Percentiles rank a stretch among this genome's conserved stretches.
Conservation (phyloP, 768 basidiomycete species). For the Suillus spraguei region DNA sequence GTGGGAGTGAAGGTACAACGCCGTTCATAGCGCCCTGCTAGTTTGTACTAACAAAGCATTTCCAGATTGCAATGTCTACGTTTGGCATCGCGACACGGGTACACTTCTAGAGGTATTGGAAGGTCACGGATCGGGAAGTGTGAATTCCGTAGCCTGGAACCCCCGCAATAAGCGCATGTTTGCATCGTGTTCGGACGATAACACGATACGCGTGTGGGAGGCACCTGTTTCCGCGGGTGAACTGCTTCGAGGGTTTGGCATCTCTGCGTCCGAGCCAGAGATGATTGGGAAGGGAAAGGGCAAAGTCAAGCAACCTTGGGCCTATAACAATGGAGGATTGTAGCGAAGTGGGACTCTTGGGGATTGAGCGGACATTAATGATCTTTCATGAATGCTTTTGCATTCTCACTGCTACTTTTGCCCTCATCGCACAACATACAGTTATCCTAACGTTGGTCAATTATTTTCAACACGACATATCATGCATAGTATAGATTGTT, state of each 20-base stretch:
- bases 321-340: slow-evolving; percentile 20
- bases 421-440: slow-evolving; percentile 11
- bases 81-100: slow-evolving; percentile 92
- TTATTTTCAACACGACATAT: slow-evolving; percentile 31
- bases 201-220: slow-evolving; percentile 91
- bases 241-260: slow-evolving; percentile 21
- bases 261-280: slow-evolving; percentile 22
- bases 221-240: slow-evolving; percentile 25
- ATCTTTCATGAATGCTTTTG: slow-evolving; percentile 1
- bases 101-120: slow-evolving; percentile 82
- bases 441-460: slow-evolving; percentile 28
- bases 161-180: slow-evolving; percentile 88
- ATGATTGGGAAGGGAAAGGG: slow-evolving; percentile 64
- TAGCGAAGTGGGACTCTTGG: neutral
- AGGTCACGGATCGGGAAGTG: slow-evolving; percentile 88
- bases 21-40: slow-evolving; percentile 2
- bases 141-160: slow-evolving; percentile 98
- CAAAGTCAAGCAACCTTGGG: slow-evolving; percentile 54
- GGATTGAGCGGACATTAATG: slow-evolving; percentile 7
- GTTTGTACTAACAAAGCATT: slow-evolving; percentile 16
- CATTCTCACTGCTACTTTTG: slow-evolving; percentile 2
- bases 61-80: slow-evolving; percentile 89
- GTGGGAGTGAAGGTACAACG: slow-evolving; percentile 89
- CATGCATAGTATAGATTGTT: slow-evolving; percentile 36
- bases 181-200: slow-evolving; percentile 95